Conservation (phyloP, 2,329 filamentous ascomycete genomes). For the Pseudopyrenochaeta lycopersici region DNA sequence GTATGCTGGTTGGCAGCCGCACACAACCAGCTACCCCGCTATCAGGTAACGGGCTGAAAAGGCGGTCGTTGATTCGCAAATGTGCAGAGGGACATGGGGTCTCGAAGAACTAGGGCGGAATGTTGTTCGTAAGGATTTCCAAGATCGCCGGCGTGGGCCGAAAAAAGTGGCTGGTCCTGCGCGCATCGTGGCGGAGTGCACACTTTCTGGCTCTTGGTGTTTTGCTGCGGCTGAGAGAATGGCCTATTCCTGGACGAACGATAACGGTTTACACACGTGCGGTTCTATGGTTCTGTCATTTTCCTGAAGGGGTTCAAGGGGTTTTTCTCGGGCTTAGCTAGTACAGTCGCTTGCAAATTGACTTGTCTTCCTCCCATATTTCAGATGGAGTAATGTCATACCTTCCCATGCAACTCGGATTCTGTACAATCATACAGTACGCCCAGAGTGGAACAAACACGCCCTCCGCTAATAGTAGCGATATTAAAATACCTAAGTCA, state of each 20-base stretch:
- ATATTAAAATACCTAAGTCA: no score
- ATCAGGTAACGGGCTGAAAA: neutral
- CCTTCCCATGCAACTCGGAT: no score
- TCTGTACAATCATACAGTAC: no score
- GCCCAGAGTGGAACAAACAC: no score
- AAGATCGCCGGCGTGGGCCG: no score
- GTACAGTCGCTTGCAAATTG: no score
- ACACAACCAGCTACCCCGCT: neutral
- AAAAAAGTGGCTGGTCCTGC: no score
- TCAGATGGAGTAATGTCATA: no score
- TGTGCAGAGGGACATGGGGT: neutral
- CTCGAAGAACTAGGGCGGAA: neutral
- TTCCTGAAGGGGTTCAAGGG: neutral
- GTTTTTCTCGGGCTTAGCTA: no score
- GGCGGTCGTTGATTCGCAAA: neutral
- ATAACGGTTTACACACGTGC: neutral
- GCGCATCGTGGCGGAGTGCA: neutral
- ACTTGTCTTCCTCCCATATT: no score
- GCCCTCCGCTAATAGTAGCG: no score
- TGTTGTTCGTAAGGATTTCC: no score
- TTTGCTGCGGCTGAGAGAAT: constrained; percentile 1
- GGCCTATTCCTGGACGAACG: constrained; percentile 1
- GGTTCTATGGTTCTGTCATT: neutral
- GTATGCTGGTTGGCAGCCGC: neutral
- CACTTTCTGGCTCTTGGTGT: neutral